These are phyloP conservation scores for Rhododendron henanense DNA, from an alignment of 148 eudicot genomes.

Conservation along the genomic window DNA sequence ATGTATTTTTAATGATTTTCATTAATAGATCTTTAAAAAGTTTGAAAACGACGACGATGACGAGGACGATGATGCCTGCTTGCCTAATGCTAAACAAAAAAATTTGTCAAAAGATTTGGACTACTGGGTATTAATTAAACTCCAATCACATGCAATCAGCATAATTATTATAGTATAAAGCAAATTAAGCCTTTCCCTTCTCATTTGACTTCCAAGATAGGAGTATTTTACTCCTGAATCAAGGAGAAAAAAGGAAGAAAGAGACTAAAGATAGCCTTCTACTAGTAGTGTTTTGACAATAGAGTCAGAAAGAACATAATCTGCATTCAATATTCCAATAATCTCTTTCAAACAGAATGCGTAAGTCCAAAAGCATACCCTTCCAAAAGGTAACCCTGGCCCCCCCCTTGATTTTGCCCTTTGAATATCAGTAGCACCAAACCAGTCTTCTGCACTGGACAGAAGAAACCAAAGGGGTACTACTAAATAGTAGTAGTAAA, in stretches of 20 bases:
- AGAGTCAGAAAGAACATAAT: neutral
- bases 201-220: constrained; percentile 12
- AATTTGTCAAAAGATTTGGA: neutral
- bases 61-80: neutral
- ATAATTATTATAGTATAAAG: constrained; percentile 5
- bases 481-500: too few species aligned
- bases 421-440: constrained; percentile 11
- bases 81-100: neutral
- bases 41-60: neutral
- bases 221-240: constrained; percentile 2
- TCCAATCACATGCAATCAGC: constrained; percentile 17
- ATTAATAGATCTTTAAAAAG: neutral
- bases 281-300: constrained; percentile 4
- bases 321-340: neutral
- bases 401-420: constrained; percentile 14
- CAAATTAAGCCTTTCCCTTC: neutral
- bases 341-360: neutral
- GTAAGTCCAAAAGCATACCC: neutral
- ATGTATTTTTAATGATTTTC: neutral
- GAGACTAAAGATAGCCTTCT: neutral
- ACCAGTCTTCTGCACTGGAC: constrained; percentile 13
- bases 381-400: constrained; percentile 6
- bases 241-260: neutral
- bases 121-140: neutral
- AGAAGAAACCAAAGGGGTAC: neutral